These are phyloP conservation scores for Colletotrichum caudatum DNA, from an alignment of 2,329 filamentous ascomycete species.

Conservation along the genomic window DNA sequence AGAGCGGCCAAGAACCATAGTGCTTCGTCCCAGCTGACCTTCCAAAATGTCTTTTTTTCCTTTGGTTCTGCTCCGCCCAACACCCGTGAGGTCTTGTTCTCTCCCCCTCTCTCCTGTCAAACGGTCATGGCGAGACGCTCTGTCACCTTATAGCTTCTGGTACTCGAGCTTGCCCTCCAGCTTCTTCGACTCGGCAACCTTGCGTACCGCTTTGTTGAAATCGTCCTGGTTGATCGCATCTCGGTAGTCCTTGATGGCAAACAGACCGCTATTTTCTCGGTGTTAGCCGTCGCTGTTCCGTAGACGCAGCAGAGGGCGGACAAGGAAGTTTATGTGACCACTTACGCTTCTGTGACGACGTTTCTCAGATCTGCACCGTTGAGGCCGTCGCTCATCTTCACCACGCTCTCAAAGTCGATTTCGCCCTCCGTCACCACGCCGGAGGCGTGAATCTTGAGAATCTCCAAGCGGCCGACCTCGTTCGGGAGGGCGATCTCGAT, in stretches of 20 bases:
- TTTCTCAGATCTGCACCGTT: conserved; percentile 98
- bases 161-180: conserved; percentile 98
- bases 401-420: conserved; percentile 98
- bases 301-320: neutral
- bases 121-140: conserved; percentile 2
- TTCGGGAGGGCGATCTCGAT: conserved; percentile 98
- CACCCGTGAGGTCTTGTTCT: neutral
- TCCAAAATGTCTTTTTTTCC: conserved; percentile 11
- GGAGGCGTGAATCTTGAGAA: conserved; percentile 95
- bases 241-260: conserved; percentile 98
- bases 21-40: conserved; percentile 13
- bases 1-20: conserved; percentile 16
- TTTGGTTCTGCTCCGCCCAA: conserved; percentile 1
- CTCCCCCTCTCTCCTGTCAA: neutral
- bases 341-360: conserved; percentile 97
- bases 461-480: conserved; percentile 94
- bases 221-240: conserved; percentile 98
- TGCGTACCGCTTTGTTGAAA: conserved; percentile 98
- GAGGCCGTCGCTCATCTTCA: conserved; percentile 99
- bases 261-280: conserved; percentile 77
- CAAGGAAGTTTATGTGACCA: conserved; percentile 45
- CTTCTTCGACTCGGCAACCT: conserved; percentile 98
- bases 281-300: conserved; percentile 45
- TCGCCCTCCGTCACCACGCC: conserved; percentile 92
- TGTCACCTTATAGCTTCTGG: conserved; percentile 79